Evolutionary conservation across 805 yeast genomes (phyloP), one percentile per base, ranked within the genome.

Genomic region (Myxozyma nipponensis): DNA sequence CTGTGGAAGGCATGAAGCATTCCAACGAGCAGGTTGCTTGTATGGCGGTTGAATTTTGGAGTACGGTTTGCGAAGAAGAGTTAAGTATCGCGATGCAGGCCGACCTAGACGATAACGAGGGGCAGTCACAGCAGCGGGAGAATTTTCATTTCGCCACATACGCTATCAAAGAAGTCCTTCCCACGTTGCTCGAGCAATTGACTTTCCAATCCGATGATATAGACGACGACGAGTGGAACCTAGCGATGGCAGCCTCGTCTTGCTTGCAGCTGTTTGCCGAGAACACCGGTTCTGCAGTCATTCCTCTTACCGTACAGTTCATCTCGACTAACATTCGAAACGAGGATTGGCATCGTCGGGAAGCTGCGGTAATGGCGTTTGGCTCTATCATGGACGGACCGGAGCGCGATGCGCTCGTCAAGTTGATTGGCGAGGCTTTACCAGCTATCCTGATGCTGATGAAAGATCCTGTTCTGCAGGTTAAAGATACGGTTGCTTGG

Each of bases 1-100:
- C 98, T 3, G 89, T 91, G 39, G 71, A 82, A 19, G 97, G 98
- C 39, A 93, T 93, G 96, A 83, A 83, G 69, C 83, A 88, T 50
- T 65, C 71, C 30, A 84, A 87, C 70, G 95, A 86, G 62, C 79
- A 79, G 62, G 98, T 93, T 26, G 84, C 96, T 1, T 88, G 97
- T 66, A 90, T 91, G 97, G 97, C 98, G 26, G 93, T 93, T 50
- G 98, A 93, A 72, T 91, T 93, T 68, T 93, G 98, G 98, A 82
- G 91, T 52, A 88, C 98, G n/a, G 93, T 93, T n/a, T 90, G 98
- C 73, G 98, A 93, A 72, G 96, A 85, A 65, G 98, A 93, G 69
- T 76, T 86, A 56, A 96, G 87, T 57, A 81, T 86, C 52, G 79
- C 84, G 17, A 69, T 79, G 52, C 86, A 82, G 64, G 73, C 19